phyloP scores from a whole-genome alignment of 768 basidiomycete species.

The Xerocomus brunneocitrinus region DNA sequence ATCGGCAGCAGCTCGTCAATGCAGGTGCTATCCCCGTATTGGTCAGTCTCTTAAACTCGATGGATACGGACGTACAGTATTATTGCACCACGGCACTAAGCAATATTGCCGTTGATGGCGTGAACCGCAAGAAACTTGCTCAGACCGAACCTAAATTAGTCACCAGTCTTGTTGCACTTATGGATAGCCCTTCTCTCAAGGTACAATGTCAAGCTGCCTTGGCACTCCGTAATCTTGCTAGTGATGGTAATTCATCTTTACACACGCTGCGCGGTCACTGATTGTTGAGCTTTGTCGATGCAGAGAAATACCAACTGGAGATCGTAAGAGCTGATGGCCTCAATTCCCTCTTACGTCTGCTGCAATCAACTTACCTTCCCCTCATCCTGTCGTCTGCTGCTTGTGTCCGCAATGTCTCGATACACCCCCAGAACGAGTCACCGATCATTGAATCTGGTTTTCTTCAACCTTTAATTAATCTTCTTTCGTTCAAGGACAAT shows the following conservation, averaged over 20 bases:
- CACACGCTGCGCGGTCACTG: conserved; percentile 17
- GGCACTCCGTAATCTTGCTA: conserved; percentile 93
- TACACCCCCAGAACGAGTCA: conserved; percentile 97
- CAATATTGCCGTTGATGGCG: conserved; percentile 97
- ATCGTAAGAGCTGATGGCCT: conserved; percentile 96
- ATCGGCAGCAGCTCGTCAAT: conserved; percentile 95
- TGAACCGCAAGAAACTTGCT: conserved; percentile 91
- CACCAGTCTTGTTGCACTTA: conserved; percentile 85
- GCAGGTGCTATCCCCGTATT: conserved; percentile 98
- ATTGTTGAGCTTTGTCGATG: not conserved
- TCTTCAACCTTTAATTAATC: conserved; percentile 90
- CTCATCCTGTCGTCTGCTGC: conserved; percentile 97
- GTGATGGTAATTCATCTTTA: conserved; percentile 62
- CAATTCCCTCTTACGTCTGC: conserved; percentile 83
- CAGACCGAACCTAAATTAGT: conserved; percentile 94
- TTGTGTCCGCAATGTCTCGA: conserved; percentile 98
- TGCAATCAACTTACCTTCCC: conserved; percentile 95
- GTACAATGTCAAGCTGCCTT: conserved; percentile 98
- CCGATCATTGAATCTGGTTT: conserved; percentile 99
- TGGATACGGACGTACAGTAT: conserved; percentile 99
- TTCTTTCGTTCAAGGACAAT: conserved; percentile 97
- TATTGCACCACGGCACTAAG: conserved; percentile 98
- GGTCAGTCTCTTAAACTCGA: conserved; percentile 88
- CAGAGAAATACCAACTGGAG: conserved; percentile 98
- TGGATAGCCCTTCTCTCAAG: conserved; percentile 97